A percentile compares a stretch with the other conserved stretches of the same genome.
phyloP scores from a whole-genome alignment of 2,329 filamentous ascomycete species.

The Graphiopsis chlorocephala region DNA sequence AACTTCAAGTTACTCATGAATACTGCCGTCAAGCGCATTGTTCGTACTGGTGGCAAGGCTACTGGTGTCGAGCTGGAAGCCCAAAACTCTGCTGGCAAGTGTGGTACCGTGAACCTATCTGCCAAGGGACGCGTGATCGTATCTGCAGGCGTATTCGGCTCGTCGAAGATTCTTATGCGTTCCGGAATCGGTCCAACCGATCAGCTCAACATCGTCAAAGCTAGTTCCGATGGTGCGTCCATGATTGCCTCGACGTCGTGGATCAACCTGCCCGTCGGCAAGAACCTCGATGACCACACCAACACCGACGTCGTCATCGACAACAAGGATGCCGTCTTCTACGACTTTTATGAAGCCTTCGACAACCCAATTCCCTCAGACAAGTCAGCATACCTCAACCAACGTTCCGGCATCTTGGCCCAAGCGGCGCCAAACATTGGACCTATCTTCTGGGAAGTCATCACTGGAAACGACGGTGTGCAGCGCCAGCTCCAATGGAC shows the following conservation, averaged over 20 bases:
- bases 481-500: slow-evolving; percentile 67
- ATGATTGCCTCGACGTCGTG: slow-evolving; percentile 46
- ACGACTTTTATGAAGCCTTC: slow-evolving; percentile 65
- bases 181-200: slow-evolving; percentile 64
- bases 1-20: slow-evolving; percentile 68
- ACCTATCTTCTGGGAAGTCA: slow-evolving; percentile 60
- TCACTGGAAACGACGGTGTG: slow-evolving; percentile 56
- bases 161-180: slow-evolving; percentile 65
- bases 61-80: slow-evolving; percentile 68
- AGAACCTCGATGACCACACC: slow-evolving; percentile 53
- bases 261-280: slow-evolving; percentile 52
- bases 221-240: slow-evolving; percentile 43
- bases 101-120: slow-evolving; percentile 60
- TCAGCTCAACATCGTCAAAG: slow-evolving; percentile 47
- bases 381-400: slow-evolving; percentile 42
- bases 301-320: slow-evolving; percentile 56
- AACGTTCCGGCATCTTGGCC: slow-evolving; percentile 59
- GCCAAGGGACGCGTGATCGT: slow-evolving; percentile 61
- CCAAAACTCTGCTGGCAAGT: slow-evolving; percentile 52
- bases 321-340: slow-evolving; percentile 56
- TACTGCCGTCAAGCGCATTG: slow-evolving; percentile 62
- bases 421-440: slow-evolving; percentile 66
- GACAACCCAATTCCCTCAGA: slow-evolving; percentile 42
- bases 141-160: slow-evolving; percentile 66
- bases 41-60: slow-evolving; percentile 60